A percentile compares a stretch with the other conserved stretches of the same genome.
phyloP scores from a whole-genome alignment of 2,329 filamentous ascomycete species.

The Apiospora marii region DNA sequence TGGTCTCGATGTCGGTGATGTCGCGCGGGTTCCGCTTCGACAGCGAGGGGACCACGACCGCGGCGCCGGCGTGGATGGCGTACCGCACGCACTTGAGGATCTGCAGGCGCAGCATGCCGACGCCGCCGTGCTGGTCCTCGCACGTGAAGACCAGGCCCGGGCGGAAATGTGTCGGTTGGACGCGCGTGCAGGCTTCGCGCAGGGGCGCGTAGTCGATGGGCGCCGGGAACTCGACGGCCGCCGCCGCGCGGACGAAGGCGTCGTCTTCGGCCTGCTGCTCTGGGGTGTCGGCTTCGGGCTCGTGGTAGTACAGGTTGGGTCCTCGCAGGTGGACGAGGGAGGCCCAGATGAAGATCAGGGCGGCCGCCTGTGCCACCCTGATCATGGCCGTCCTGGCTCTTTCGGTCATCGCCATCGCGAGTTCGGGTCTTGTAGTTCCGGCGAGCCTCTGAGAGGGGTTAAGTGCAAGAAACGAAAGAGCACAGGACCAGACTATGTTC shows the following conservation, averaged over 20 bases:
- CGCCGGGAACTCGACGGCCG: conserved; percentile 44
- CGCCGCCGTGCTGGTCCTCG: conserved; percentile 48
- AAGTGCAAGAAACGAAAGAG: neutral
- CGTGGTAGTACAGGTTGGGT: conserved; percentile 23
- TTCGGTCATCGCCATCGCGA: neutral
- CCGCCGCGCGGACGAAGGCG: conserved; percentile 37
- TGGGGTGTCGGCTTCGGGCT: conserved; percentile 21
- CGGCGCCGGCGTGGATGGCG: conserved; percentile 47
- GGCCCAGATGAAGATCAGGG: neutral
- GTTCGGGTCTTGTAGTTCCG: neutral
- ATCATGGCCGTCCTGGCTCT: neutral
- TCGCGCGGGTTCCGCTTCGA: conserved; percentile 43
- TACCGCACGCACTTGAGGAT: conserved; percentile 51
- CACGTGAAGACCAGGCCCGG: conserved; percentile 48
- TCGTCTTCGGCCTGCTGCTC: conserved; percentile 29
- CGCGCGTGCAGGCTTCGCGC: conserved; percentile 41
- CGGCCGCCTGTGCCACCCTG: neutral
- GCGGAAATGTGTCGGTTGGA: conserved; percentile 39
- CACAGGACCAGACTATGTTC: neutral
- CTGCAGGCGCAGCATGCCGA: conserved; percentile 50
- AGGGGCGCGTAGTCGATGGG: conserved; percentile 46
- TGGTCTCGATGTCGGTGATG: conserved; percentile 42
- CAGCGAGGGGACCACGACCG: conserved; percentile 47
- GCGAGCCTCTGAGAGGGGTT: too few relatives aligned
- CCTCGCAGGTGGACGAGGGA: conserved; percentile 4